Conservation (phyloP, 768 basidiomycete species). For the Daedaleopsis nitida region DNA sequence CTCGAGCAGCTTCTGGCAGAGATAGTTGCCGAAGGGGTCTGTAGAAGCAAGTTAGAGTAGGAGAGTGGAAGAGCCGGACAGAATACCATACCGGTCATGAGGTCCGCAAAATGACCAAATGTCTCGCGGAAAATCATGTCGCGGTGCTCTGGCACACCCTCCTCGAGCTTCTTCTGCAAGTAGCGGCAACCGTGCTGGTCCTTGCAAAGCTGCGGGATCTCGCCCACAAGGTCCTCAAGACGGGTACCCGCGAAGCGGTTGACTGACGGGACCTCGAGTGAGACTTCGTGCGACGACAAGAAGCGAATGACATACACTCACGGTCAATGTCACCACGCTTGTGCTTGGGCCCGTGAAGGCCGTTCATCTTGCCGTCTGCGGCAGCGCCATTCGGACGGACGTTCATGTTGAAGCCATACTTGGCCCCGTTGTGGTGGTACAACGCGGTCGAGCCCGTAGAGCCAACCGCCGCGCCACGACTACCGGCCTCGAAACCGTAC, state of each 20-base stretch:
- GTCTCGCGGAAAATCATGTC: conserved; percentile 99
- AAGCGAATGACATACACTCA: conserved; percentile 53
- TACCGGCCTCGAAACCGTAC: conserved; percentile 57
- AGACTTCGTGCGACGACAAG: background rate
- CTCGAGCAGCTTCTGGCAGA: conserved; percentile 97
- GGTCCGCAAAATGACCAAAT: conserved; percentile 94
- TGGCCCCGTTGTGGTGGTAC: conserved; percentile 76
- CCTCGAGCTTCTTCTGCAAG: conserved; percentile 98
- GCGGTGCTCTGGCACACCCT: conserved; percentile 91
- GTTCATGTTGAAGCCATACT: conserved; percentile 71
- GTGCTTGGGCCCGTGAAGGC: conserved; percentile 90
- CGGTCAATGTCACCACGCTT: conserved; percentile 93
- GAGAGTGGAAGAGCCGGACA: conserved; percentile 1
- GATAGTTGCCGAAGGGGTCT: conserved; percentile 99
- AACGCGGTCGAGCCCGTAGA: conserved; percentile 71
- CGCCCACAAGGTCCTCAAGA: conserved; percentile 93
- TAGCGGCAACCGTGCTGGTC: conserved; percentile 99
- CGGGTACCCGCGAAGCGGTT: conserved; percentile 97
- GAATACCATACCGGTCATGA: conserved; percentile 92
- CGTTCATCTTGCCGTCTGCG: conserved; percentile 81
- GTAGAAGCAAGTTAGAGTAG: conserved; percentile 2
- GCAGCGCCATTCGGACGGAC: conserved; percentile 46
- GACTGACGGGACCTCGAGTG: conserved; percentile 47
- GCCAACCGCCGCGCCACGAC: conserved; percentile 37
- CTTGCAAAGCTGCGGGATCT: conserved; percentile 93